These are phyloP conservation scores for Zostera marina DNA, from an alignment of 116 monocot species.

Conservation along the genomic window DNA sequence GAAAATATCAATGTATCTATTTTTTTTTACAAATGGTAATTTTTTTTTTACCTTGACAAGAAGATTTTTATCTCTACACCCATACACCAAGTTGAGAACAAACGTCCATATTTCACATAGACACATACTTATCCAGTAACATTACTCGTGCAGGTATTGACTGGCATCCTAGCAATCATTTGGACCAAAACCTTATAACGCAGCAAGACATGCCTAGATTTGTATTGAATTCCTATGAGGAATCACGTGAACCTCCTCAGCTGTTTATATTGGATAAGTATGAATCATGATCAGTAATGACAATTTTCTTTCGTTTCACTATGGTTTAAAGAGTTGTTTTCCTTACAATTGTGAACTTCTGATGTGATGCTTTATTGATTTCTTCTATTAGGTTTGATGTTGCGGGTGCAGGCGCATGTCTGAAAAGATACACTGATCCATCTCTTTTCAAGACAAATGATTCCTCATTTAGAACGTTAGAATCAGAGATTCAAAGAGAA, in stretches of 20 bases:
- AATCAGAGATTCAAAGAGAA: constrained; percentile 41
- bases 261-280: constrained; percentile 90
- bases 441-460: constrained; percentile 69
- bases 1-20: no score
- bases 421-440: constrained; percentile 95
- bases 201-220: constrained; percentile 93
- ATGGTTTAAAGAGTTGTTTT: background rate
- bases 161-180: constrained; percentile 68
- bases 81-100: no score
- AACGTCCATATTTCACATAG: no score
- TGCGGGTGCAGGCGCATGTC: constrained; percentile 94
- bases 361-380: background rate
- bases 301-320: constrained; percentile 4
- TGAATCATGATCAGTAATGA: constrained; percentile 47
- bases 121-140: no score
- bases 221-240: constrained; percentile 93
- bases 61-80: no score
- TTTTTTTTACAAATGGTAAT: no score
- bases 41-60: no score
- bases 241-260: constrained; percentile 79
- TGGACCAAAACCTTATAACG: constrained; percentile 60
- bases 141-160: constrained; percentile 41
- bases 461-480: constrained; percentile 26
- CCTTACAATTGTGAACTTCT: background rate
- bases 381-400: constrained; percentile 66